These are phyloP conservation scores for Colletotrichum siamense DNA, from an alignment of 2,329 filamentous ascomycete genomes.

Conservation along the genomic window DNA sequence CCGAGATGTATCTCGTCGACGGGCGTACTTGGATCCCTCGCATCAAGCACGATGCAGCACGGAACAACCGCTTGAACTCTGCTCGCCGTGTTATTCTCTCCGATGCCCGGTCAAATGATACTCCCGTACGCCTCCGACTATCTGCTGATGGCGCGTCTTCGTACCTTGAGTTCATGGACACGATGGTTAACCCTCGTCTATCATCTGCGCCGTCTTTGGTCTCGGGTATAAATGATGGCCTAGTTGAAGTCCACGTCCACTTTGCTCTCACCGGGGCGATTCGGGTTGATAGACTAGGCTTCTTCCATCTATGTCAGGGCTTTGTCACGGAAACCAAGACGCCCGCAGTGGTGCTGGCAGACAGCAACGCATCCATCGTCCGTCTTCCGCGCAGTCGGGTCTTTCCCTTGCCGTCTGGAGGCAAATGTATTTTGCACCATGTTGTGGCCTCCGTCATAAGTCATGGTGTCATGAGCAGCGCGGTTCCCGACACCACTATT, in stretches of 20 bases:
- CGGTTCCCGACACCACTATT: neutral
- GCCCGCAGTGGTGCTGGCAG: neutral
- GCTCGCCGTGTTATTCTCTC: neutral
- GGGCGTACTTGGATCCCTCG: neutral
- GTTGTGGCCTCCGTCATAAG: neutral
- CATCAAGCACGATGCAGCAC: conserved; percentile 1
- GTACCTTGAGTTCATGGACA: neutral
- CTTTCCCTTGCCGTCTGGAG: neutral
- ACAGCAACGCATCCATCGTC: neutral
- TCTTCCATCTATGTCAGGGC: neutral
- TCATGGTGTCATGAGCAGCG: neutral
- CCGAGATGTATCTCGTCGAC: neutral
- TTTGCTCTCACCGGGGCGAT: neutral
- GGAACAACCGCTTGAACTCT: conserved; percentile 2
- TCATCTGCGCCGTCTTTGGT: neutral
- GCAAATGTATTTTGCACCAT: neutral
- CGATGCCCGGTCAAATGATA: neutral
- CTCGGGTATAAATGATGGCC: neutral
- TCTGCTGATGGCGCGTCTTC: neutral
- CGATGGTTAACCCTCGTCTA: neutral
- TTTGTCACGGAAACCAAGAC: neutral
- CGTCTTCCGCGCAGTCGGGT: neutral
- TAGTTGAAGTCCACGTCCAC: neutral
- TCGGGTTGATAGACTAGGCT: neutral
- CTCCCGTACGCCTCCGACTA: neutral